Conservation (phyloP, 23 red algal genomes). For the Gracilaria gracilis region DNA sequence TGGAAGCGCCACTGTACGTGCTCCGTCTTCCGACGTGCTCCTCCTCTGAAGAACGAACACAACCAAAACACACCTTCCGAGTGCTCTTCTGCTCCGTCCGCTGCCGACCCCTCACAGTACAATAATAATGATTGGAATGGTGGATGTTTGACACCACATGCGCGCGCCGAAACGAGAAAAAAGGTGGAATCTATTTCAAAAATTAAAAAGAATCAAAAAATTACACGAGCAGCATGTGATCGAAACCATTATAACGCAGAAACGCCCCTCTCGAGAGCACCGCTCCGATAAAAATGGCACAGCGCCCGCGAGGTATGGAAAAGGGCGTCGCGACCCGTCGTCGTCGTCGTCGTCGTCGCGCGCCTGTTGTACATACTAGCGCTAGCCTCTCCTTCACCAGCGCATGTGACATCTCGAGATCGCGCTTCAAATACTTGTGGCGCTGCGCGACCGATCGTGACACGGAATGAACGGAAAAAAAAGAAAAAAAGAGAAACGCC, state of each 20-base stretch:
- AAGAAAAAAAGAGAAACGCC: too few species aligned
- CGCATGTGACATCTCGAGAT: background rate
- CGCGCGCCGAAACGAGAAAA: background rate
- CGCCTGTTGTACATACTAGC: too few species aligned
- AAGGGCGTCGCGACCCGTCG: too few species aligned
- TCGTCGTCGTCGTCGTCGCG: too few species aligned
- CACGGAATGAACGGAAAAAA: background rate
- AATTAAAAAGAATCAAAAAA: background rate
- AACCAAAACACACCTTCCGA: too few species aligned
- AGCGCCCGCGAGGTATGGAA: too few species aligned
- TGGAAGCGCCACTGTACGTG: too few species aligned
- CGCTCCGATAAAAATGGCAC: background rate
- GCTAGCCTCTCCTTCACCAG: too few species aligned
- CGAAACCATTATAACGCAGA: background rate
- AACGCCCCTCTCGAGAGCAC: background rate
- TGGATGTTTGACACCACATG: constrained; percentile 5
- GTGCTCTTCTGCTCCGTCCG: too few species aligned
- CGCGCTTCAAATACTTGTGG: background rate
- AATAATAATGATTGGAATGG: background rate
- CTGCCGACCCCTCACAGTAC: too few species aligned
- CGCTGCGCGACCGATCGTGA: background rate
- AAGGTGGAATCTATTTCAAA: background rate
- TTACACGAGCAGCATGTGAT: background rate
- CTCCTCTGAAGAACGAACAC: too few species aligned
- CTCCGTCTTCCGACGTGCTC: too few species aligned